These are phyloP conservation scores for Apiospora malaysiana DNA, from an alignment of 2,329 filamentous ascomycete genomes.

Conservation along the genomic window DNA sequence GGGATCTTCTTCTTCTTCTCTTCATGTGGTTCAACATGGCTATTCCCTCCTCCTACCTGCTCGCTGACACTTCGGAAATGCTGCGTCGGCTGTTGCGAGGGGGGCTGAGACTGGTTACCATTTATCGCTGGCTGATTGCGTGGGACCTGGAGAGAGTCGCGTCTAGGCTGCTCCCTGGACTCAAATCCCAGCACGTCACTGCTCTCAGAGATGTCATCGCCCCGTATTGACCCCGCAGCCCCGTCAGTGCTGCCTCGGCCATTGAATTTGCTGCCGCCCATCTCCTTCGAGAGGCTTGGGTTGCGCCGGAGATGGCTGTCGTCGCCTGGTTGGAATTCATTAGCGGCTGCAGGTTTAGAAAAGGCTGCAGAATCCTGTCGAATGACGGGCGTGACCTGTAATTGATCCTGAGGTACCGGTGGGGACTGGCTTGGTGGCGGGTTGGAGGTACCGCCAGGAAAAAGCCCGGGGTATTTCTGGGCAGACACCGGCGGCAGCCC, in stretches of 20 bases:
- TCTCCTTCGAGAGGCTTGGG: slow-evolving; percentile 57
- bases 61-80: neutral
- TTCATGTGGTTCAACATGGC: neutral
- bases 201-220: slow-evolving; percentile 49
- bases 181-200: slow-evolving; percentile 49
- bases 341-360: slow-evolving; percentile 47
- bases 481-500: slow-evolving; percentile 56
- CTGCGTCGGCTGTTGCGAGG: neutral
- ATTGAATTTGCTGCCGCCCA: slow-evolving; percentile 52
- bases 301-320: slow-evolving; percentile 44
- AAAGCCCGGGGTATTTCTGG: slow-evolving; percentile 55
- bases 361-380: slow-evolving; percentile 29
- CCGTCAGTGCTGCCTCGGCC: slow-evolving; percentile 35
- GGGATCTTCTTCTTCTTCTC: slow-evolving; percentile 45
- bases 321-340: slow-evolving; percentile 41
- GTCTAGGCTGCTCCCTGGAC: slow-evolving; percentile 43
- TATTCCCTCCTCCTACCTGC: neutral
- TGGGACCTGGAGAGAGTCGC: slow-evolving; percentile 47
- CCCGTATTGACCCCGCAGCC: slow-evolving; percentile 32
- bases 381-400: slow-evolving; percentile 25
- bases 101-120: slow-evolving; percentile 25
- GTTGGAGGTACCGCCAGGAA: slow-evolving; percentile 38
- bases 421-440: slow-evolving; percentile 30
- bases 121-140: slow-evolving; percentile 35
- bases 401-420: slow-evolving; percentile 27